Percentiles rank a stretch among this genome's conserved stretches.
These are phyloP conservation scores for Sporodiniella umbellata DNA, from an alignment of 371 early-diverging fungal species.

Conservation along the genomic window DNA sequence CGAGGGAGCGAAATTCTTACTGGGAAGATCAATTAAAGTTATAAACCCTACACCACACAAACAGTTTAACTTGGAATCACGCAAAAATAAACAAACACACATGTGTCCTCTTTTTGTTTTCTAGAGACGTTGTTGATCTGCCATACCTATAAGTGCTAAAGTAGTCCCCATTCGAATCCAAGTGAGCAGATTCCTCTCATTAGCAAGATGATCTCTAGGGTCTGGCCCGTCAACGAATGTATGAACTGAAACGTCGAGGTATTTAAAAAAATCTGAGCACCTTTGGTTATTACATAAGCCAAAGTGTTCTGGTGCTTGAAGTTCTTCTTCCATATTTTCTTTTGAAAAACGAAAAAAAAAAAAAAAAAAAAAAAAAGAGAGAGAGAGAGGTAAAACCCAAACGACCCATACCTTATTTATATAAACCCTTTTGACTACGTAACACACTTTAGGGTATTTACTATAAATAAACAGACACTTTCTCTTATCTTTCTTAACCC, in stretches of 20 bases:
- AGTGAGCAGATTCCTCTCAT: conserved; percentile 32
- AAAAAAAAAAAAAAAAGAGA: conserved; percentile 4
- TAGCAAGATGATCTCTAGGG: conserved; percentile 44
- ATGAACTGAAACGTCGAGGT: conserved; percentile 32
- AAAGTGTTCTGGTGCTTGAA: conserved; percentile 27
- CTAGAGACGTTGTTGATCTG: too few relatives aligned
- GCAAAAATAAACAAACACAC: not conserved
- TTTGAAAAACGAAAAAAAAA: conserved; percentile 2
- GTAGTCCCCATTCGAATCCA: conserved; percentile 43
- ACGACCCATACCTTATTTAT: too few relatives aligned
- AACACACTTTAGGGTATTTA: too few relatives aligned
- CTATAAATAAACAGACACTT: too few relatives aligned
- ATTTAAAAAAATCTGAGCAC: conserved; percentile 32
- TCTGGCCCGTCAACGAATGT: conserved; percentile 39
- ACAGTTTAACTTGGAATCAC: too few relatives aligned
- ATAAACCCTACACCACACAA: conserved; percentile 38
- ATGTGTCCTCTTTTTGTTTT: too few relatives aligned
- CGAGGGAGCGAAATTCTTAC: conserved; percentile 38
- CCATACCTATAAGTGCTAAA: conserved; percentile 32
- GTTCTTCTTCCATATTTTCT: conserved; percentile 23
- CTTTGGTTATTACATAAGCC: conserved; percentile 30
- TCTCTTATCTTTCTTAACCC: too few relatives aligned
- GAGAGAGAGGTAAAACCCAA: too few relatives aligned
- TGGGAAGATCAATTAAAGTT: conserved; percentile 30
- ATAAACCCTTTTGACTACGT: too few relatives aligned